Percentiles rank a stretch among this genome's conserved stretches.
Evolutionary conservation across 129 eudicot species (phyloP).

Genomic region (Ambrosia trifida): DNA sequence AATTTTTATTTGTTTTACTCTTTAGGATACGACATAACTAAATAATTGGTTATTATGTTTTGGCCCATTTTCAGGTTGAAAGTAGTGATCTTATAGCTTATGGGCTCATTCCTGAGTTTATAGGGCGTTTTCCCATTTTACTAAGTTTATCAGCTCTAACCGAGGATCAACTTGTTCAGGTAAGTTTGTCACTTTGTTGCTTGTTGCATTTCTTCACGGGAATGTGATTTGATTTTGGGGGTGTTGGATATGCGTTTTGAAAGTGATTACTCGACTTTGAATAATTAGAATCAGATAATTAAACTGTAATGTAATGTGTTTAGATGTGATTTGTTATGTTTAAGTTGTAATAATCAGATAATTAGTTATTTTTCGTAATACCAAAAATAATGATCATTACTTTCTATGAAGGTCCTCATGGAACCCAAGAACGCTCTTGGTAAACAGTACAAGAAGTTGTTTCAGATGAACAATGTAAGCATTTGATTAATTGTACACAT

Average conservation of each 20-base stretch:
- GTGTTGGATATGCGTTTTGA: neutral
- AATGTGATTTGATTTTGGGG: neutral
- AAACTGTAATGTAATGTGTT: neutral
- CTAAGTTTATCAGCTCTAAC: constrained; percentile 77
- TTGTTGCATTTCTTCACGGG: neutral
- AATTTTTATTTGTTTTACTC: neutral
- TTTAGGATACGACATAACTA: too few relatives aligned
- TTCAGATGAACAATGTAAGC: constrained; percentile 88
- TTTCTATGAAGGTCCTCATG: constrained; percentile 56
- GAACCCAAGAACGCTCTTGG: constrained; percentile 92
- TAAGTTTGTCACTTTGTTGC: constrained; percentile 11
- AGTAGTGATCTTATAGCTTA: constrained; percentile 92
- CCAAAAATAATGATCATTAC: too few relatives aligned
- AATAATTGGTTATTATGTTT: neutral
- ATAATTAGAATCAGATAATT: neutral
- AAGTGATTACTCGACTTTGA: constrained; percentile 8
- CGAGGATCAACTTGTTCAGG: constrained; percentile 92
- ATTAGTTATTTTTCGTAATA: too few relatives aligned
- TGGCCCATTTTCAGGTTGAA: constrained; percentile 60
- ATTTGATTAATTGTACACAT: neutral
- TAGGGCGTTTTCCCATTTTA: constrained; percentile 92
- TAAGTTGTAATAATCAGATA: neutral
- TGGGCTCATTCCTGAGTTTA: constrained; percentile 91
- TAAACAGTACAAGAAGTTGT: constrained; percentile 85
- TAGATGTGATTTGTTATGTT: neutral